A percentile compares a stretch with the other conserved stretches of the same genome.
Evolutionary conservation across 1,139 yeast genomes (phyloP).

Genomic region (Hemisphaericaspora lyxosophila): DNA sequence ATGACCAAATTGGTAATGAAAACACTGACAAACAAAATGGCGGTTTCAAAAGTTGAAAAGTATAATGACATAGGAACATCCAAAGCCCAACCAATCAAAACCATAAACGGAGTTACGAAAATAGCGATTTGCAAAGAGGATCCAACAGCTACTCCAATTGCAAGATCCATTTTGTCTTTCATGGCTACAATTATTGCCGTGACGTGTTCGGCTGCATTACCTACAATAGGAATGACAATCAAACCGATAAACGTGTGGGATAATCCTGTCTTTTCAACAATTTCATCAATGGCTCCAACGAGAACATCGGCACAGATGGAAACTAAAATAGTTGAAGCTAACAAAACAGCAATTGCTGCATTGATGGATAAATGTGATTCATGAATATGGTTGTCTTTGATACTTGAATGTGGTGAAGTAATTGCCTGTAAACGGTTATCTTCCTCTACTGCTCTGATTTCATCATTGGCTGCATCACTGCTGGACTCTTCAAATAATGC

Average conservation of each 20-base stretch:
- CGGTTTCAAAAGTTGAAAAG: slow-evolving; percentile 92
- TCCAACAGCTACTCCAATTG: slow-evolving; percentile 97
- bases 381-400: slow-evolving; percentile 8
- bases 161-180: slow-evolving; percentile 96
- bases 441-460: slow-evolving; percentile 14
- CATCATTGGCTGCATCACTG: slow-evolving; percentile 25
- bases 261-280: slow-evolving; percentile 80
- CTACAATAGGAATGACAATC: slow-evolving; percentile 91
- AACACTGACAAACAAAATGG: slow-evolving; percentile 83
- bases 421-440: slow-evolving; percentile 14
- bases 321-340: slow-evolving; percentile 72
- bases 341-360: slow-evolving; percentile 49
- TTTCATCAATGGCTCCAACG: slow-evolving; percentile 88
- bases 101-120: slow-evolving; percentile 93
- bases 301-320: slow-evolving; percentile 91
- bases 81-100: slow-evolving; percentile 84
- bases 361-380: slow-evolving; percentile 36
- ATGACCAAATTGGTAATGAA: slow-evolving; percentile 84
- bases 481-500: slow-evolving; percentile 37
- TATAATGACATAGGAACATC: slow-evolving; percentile 91
- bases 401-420: slow-evolving; percentile 1
- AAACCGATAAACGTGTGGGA: slow-evolving; percentile 95
- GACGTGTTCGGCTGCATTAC: slow-evolving; percentile 98
- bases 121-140: slow-evolving; percentile 92
- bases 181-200: slow-evolving; percentile 93